Conservation (phyloP, 345 rosid genomes). For the Salix brachista region DNA sequence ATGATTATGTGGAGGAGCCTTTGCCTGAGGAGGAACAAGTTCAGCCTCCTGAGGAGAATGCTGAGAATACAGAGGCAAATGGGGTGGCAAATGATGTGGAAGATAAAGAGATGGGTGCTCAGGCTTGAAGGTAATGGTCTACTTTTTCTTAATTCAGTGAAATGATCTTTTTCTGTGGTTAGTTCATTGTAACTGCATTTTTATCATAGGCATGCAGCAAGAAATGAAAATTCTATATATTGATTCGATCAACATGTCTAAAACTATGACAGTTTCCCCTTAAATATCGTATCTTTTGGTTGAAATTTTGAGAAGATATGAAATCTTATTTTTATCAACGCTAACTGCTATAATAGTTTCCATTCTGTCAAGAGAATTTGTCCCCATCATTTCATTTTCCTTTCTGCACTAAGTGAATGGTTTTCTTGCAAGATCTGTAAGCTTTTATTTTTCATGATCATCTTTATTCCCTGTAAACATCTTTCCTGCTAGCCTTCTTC, state of each 20-base stretch:
- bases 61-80: slow-evolving; percentile 48
- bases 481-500: not conserved
- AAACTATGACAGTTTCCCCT: too few species aligned
- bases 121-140: slow-evolving; percentile 42
- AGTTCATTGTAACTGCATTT: not conserved
- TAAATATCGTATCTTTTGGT: too few species aligned
- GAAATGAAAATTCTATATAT: not conserved
- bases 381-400: not conserved
- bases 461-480: not conserved
- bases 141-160: not conserved
- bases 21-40: slow-evolving; percentile 81
- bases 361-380: not conserved
- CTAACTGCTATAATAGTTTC: not conserved
- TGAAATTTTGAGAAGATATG: not conserved
- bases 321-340: not conserved
- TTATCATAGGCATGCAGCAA: not conserved
- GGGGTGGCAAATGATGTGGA: slow-evolving; percentile 44
- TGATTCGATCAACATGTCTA: too few species aligned
- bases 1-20: slow-evolving; percentile 93
- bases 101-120: slow-evolving; percentile 44
- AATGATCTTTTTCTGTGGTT: not conserved
- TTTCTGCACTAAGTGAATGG: not conserved
- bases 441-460: not conserved
- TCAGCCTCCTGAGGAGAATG: slow-evolving; percentile 69
- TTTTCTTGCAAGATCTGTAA: not conserved